Evolutionary conservation across 2,329 filamentous ascomycete genomes (phyloP).

Genomic region (Monilinia aucupariae): DNA sequence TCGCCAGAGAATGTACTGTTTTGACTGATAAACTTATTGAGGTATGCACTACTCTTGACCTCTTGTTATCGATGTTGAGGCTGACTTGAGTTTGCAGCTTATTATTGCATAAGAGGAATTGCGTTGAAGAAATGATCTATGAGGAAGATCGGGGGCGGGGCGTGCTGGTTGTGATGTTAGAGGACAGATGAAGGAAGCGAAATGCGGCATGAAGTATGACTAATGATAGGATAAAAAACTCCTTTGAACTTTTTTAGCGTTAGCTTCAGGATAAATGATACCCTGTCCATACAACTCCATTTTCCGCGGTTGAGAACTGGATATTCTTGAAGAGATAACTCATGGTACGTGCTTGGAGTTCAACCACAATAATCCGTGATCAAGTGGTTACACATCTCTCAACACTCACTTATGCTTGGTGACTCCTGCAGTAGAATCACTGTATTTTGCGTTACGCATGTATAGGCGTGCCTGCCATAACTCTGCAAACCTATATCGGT

Average conservation of each 20-base stretch:
- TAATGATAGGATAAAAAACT: slow-evolving; percentile 12
- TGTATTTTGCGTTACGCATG: background rate
- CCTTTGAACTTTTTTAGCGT: background rate
- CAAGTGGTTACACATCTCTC: background rate
- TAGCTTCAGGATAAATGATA: slow-evolving; percentile 15
- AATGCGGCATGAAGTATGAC: slow-evolving; percentile 10
- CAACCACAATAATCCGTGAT: background rate
- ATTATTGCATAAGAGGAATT: slow-evolving; percentile 16
- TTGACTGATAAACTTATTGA: slow-evolving; percentile 33
- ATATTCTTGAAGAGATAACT: background rate
- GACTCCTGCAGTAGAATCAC: background rate
- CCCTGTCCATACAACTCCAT: slow-evolving; percentile 10
- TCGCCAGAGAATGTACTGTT: slow-evolving; percentile 33
- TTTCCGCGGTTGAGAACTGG: background rate
- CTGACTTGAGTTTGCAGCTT: slow-evolving; percentile 17
- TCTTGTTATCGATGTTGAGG: background rate
- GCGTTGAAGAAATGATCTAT: background rate
- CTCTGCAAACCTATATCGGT: too few relatives aligned
- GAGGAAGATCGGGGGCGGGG: background rate
- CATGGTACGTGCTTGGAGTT: background rate
- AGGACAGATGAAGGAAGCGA: background rate
- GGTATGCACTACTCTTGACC: slow-evolving; percentile 21
- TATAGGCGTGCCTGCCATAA: too few relatives aligned
- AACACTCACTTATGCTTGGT: background rate
- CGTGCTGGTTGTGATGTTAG: background rate